Base-by-base conservation (phyloP, 495 filamentous ascomycete species). In the Zalerion maritima region DNA sequence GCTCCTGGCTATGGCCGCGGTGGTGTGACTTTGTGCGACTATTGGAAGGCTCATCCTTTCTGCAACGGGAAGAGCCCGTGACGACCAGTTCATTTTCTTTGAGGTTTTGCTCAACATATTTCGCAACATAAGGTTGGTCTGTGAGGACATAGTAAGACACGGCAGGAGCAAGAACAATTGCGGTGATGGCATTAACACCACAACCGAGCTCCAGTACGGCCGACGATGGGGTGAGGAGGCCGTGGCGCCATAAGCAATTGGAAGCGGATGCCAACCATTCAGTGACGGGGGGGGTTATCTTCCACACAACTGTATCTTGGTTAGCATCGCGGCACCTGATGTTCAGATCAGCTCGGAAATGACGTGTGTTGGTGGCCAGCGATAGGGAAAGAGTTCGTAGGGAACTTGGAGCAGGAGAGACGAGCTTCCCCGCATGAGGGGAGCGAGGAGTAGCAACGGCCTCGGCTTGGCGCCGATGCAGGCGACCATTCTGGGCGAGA, bases 61-160 rank as follows among this genome's bases (percentile, higher is more conserved):
- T 13, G 18, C 9, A 7, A 0, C 19, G 7, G 22, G 14, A 15
- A 13, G 6, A 14, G 9, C n/a, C 18, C 10, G 8, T 2, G 21
- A 32, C 61, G 54, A 14, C 53, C 54, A 8, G 28, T 30, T 33
- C 31, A 41, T 93, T 94, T 18, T 69, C 68, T 3, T 60, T 45
- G 2, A 97, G 47, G 44, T 97, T 97, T 42, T 72, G 65, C 34
- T 71, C 67, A 15, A 91, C 58, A 0, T 85, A 55, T 34, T 70
- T 75, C 15, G 75, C 57, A 0, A 91, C 80, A 48, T 94, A 94
- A 28, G 73, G 61, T 43, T 94, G 86, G 48, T 97, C 89, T 4
- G 85, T 94, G 20, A 85, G 71, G 22, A 92, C 55, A 38, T 86
- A 92, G 32, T 58, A 60, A 4, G 54, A 34, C 19, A 94, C 58